Percentiles rank a stretch among this genome's conserved stretches.
Evolutionary conservation across 805 yeast species (phyloP).

Genomic region (Myxozyma lipomycoides): DNA sequence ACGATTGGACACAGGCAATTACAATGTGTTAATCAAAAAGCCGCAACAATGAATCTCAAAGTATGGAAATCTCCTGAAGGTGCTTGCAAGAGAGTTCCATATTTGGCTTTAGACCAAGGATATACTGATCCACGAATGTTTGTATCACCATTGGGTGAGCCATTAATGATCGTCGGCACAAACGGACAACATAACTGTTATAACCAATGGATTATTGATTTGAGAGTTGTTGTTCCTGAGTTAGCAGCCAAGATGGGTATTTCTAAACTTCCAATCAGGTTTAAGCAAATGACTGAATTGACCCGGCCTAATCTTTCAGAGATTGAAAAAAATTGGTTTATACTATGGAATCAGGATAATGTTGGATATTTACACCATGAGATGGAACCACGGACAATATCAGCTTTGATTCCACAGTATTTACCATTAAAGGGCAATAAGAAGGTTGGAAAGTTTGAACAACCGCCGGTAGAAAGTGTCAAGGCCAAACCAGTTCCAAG

Average conservation of each 20-base stretch:
- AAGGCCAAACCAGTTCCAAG: constrained; percentile 1
- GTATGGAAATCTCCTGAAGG: constrained; percentile 5
- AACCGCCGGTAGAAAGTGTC: not conserved
- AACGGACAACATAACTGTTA: constrained; percentile 10
- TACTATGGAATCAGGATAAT: constrained; percentile 11
- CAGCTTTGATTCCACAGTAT: not conserved
- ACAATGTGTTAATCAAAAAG: constrained; percentile 6
- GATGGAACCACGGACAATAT: constrained; percentile 10
- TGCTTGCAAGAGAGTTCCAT: constrained; percentile 1
- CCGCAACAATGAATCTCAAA: constrained; percentile 6
- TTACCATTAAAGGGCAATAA: not conserved
- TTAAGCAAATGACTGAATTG: constrained; percentile 4
- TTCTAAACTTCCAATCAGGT: constrained; percentile 12
- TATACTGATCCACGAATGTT: constrained; percentile 23
- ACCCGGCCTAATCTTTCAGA: constrained; percentile 2
- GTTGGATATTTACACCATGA: constrained; percentile 15
- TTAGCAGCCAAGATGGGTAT: constrained; percentile 13
- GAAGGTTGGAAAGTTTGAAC: not conserved
- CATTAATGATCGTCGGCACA: constrained; percentile 19
- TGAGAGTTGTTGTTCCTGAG: constrained; percentile 19
- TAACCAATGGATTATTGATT: constrained; percentile 17
- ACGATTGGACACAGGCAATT: constrained; percentile 4
- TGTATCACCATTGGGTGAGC: constrained; percentile 23
- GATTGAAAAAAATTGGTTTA: constrained; percentile 16
- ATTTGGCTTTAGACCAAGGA: constrained; percentile 4